Percentiles rank a stretch among this genome's conserved stretches.
phyloP scores from a whole-genome alignment of 1,139 yeast genomes.

The Geotrichum citri-aurantii region DNA sequence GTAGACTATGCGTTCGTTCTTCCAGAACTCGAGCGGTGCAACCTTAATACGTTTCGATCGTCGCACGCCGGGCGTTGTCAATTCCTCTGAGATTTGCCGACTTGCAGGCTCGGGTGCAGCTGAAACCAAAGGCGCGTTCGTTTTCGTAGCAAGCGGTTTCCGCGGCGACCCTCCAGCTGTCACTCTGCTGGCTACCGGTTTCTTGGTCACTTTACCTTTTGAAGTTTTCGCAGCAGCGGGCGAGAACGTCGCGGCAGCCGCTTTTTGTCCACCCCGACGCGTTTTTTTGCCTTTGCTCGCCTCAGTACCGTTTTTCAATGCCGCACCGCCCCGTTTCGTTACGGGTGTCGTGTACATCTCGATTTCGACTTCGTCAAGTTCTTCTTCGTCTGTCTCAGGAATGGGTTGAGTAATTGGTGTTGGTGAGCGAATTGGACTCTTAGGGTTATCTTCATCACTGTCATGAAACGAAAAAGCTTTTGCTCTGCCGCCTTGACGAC shows the following conservation, averaged over 20 bases:
- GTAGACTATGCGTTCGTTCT: slow-evolving; percentile 70
- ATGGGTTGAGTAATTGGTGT: not conserved
- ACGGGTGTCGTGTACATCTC: not conserved
- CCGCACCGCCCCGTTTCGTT: not conserved
- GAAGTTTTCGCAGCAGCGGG: not conserved
- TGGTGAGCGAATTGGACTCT: not conserved
- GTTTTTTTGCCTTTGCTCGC: not conserved
- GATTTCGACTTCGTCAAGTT: not conserved
- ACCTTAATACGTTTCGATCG: slow-evolving; percentile 60
- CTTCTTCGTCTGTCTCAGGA: not conserved
- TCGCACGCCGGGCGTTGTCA: slow-evolving; percentile 30
- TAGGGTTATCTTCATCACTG: not conserved
- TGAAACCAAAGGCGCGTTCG: not conserved
- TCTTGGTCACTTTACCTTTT: not conserved
- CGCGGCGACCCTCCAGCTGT: not conserved
- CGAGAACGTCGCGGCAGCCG: not conserved
- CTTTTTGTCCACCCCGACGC: not conserved
- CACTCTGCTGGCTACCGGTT: not conserved
- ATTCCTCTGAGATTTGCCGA: slow-evolving; percentile 24
- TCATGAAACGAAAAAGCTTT: not conserved
- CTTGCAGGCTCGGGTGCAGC: not conserved
- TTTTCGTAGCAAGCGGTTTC: not conserved
- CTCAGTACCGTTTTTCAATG: not conserved
- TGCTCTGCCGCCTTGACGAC: not conserved
- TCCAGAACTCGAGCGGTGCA: slow-evolving; percentile 80